Base-by-base conservation (phyloP, 2,329 filamentous ascomycete genomes). In the Dactylellina leptospora region DNA sequence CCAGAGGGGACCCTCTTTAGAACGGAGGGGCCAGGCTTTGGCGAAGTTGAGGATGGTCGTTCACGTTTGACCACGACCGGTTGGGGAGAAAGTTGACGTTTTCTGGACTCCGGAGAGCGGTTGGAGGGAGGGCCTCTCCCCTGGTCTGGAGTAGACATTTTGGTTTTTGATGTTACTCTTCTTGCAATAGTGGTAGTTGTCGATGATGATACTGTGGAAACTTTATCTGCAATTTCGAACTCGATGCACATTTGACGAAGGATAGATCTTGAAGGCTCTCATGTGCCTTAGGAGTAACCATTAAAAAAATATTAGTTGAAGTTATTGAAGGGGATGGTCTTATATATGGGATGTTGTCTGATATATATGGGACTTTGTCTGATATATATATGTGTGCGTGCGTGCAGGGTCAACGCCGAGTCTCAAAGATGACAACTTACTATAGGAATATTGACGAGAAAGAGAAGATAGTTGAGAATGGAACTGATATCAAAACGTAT, bases 141-240 rank as follows among this genome's bases (percentile, higher is more conserved):
- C 40, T 47, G 30, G 22, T 72, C 68, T 48, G 58, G 40, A 28
- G 68, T 55, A 44, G 50, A 51, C 68, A 72, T 72, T 53, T 64
- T 72, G 27, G 68, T 10, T 44, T 64, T 72, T 18, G 48, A 27
- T 22, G 51, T 53, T 33, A 16, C 5, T 40, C 59, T 59, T 72
- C 68, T 63, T 59, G 59, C 64, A 13, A 54, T 59, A 48, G 64
- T 59, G 36, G 59, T 53, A 11, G 66, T 72, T 1, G 66, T 72
- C 51, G 66, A 72, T 59, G 66, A 63, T 20, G 66, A 71, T 45
- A 63, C 58, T 25, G 68, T 64, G 38, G 68, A 64, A 53, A 64
- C 68, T 72, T 72, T 72, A 50, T 72, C 68, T n/a, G 11, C 10
- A 40, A 72, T 64, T 48, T 72, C 68, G 47, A 72, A 64, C 59